These are phyloP conservation scores for Melaleuca quinquenervia DNA, from an alignment of 345 rosid species.

Conservation along the genomic window DNA sequence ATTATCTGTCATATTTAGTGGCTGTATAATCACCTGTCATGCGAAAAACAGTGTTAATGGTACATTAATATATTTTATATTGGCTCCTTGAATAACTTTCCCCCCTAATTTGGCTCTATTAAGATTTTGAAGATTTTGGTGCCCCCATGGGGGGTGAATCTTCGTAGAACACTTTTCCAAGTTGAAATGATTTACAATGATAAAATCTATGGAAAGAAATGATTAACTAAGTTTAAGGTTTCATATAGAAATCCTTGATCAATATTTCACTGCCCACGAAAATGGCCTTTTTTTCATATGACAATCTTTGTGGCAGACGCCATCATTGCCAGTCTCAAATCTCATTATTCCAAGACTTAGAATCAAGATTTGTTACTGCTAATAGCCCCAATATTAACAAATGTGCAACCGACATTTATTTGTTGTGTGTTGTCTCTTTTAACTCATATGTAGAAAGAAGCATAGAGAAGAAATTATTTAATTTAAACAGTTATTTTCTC, in stretches of 20 bases:
- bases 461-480: neutral
- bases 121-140: neutral
- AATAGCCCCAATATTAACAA: neutral
- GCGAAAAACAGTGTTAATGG: neutral
- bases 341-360: neutral
- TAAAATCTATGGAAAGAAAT: neutral
- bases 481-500: neutral
- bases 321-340: neutral
- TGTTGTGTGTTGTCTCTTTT: neutral
- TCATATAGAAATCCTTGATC: neutral
- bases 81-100: neutral
- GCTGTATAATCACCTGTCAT: neutral
- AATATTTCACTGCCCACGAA: neutral
- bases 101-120: neutral
- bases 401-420: neutral
- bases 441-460: neutral
- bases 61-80: neutral
- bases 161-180: neutral
- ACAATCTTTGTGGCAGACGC: neutral
- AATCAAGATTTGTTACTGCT: neutral
- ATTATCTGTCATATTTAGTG: neutral
- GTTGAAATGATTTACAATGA: neutral
- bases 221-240: conserved; percentile 7
- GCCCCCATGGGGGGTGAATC: neutral
- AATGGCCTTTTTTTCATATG: neutral